A percentile compares a stretch with the other conserved stretches of the same genome.
These are phyloP conservation scores for Colletotrichum tamarilloi DNA, from an alignment of 2,329 filamentous ascomycete species.

Conservation along the genomic window DNA sequence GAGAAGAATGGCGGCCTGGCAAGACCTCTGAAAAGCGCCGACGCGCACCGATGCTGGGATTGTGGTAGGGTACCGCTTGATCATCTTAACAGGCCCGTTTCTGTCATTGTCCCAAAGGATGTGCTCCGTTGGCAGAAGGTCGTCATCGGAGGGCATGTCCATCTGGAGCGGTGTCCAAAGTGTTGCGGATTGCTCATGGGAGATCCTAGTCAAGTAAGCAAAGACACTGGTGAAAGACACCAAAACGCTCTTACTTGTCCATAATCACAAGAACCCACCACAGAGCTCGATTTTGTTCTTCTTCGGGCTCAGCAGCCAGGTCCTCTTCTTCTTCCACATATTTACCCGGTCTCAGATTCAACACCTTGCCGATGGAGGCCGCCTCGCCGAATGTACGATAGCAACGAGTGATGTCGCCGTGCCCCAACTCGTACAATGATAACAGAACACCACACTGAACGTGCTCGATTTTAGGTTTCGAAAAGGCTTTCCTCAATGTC, in stretches of 20 bases:
- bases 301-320: constrained; percentile 42
- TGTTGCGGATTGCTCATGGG: constrained; percentile 46
- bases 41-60: constrained; percentile 44
- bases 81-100: constrained; percentile 37
- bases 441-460: constrained; percentile 54
- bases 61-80: constrained; percentile 43
- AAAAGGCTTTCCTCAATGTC: constrained; percentile 48
- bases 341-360: constrained; percentile 51
- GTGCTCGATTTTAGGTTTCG: constrained; percentile 50
- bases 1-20: constrained; percentile 49
- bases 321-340: constrained; percentile 46
- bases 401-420: constrained; percentile 53
- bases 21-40: constrained; percentile 48
- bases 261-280: constrained; percentile 58
- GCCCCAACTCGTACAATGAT: constrained; percentile 57
- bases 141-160: constrained; percentile 48
- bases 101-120: constrained; percentile 45
- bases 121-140: constrained; percentile 48
- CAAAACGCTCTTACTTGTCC: constrained; percentile 50
- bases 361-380: constrained; percentile 47
- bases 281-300: constrained; percentile 53
- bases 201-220: constrained; percentile 39
- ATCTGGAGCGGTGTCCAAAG: constrained; percentile 48
- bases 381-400: constrained; percentile 56
- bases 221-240: not conserved